Conservation (phyloP, 176 grass and related monocot genomes). For the Oryza meridionalis region DNA sequence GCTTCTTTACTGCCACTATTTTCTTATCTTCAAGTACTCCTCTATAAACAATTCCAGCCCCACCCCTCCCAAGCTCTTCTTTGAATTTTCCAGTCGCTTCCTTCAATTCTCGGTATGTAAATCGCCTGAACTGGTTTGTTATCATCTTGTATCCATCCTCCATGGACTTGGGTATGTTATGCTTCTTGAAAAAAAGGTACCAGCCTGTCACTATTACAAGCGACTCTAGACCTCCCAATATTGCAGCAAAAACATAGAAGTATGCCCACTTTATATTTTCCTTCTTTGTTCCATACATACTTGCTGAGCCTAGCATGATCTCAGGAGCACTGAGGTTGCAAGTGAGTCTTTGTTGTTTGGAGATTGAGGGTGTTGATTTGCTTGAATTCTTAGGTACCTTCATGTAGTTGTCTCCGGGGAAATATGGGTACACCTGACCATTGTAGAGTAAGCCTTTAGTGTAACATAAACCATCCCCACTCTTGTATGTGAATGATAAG, state of each 20-base stretch:
- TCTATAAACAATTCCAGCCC: slow-evolving; percentile 65
- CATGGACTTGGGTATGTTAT: slow-evolving; percentile 48
- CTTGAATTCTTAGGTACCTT: slow-evolving; percentile 58
- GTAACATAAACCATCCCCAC: slow-evolving; percentile 56
- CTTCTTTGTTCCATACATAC: slow-evolving; percentile 50
- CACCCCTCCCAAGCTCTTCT: slow-evolving; percentile 77
- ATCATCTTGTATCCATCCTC: slow-evolving; percentile 82
- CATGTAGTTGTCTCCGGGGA: slow-evolving; percentile 65
- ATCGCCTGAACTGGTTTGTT: slow-evolving; percentile 69
- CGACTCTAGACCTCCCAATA: slow-evolving; percentile 59
- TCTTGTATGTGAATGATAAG: slow-evolving; percentile 59
- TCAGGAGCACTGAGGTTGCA: slow-evolving; percentile 33
- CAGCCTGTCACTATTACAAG: slow-evolving; percentile 61
- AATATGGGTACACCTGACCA: slow-evolving; percentile 49
- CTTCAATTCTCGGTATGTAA: slow-evolving; percentile 71
- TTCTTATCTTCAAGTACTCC: slow-evolving; percentile 75
- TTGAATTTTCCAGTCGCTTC: slow-evolving; percentile 77
- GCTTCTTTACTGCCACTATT: slow-evolving; percentile 77
- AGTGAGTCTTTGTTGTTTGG: slow-evolving; percentile 29
- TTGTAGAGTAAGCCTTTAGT: slow-evolving; percentile 65
- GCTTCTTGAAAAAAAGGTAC: slow-evolving; percentile 62
- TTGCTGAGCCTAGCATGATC: slow-evolving; percentile 33
- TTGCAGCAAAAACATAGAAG: slow-evolving; percentile 53
- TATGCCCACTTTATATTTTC: slow-evolving; percentile 70
- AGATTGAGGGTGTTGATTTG: slow-evolving; percentile 16